Percentiles rank a stretch among this genome's conserved stretches.
Conservation (phyloP, 768 basidiomycete genomes). For the Megacollybia marginata region DNA sequence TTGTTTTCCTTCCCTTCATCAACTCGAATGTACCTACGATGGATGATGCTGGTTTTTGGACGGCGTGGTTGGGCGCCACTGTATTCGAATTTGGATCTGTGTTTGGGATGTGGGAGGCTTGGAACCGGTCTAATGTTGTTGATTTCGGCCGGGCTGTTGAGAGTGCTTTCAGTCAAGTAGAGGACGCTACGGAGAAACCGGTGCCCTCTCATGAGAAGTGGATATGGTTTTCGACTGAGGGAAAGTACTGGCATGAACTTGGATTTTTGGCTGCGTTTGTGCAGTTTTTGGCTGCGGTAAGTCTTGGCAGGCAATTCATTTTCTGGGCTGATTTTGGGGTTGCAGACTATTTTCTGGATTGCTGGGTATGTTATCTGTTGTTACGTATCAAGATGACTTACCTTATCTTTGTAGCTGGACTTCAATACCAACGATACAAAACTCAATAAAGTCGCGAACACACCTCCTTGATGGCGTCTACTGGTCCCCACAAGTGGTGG, state of each 20-base stretch:
- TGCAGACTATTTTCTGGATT: conserved; percentile 50
- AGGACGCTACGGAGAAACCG: neutral
- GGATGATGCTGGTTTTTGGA: conserved; percentile 32
- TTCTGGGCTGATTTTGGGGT: neutral
- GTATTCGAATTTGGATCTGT: conserved; percentile 53
- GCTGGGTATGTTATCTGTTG: conserved; percentile 24
- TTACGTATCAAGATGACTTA: neutral
- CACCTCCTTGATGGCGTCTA: conserved; percentile 39
- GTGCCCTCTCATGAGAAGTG: conserved; percentile 20
- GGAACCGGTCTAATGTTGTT: conserved; percentile 36
- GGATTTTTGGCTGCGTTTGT: conserved; percentile 42
- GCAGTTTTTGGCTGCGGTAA: conserved; percentile 42
- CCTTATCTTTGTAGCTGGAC: conserved; percentile 20
- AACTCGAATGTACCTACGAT: conserved; percentile 17
- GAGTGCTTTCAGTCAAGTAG: conserved; percentile 8
- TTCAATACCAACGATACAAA: conserved; percentile 28
- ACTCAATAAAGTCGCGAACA: conserved; percentile 17
- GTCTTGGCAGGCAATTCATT: neutral
- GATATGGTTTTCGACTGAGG: conserved; percentile 31
- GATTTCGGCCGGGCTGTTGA: conserved; percentile 28
- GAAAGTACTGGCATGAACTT: conserved; percentile 32
- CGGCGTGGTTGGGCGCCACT: conserved; percentile 50
- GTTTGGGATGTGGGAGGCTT: conserved; percentile 46
- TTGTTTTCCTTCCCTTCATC: conserved; percentile 42
- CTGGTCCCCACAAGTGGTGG: conserved; percentile 59